Percentiles rank a stretch among this genome's conserved stretches.
Evolutionary conservation across 441 rosid species (phyloP).

Genomic region (Dalechampia spathulata): DNA sequence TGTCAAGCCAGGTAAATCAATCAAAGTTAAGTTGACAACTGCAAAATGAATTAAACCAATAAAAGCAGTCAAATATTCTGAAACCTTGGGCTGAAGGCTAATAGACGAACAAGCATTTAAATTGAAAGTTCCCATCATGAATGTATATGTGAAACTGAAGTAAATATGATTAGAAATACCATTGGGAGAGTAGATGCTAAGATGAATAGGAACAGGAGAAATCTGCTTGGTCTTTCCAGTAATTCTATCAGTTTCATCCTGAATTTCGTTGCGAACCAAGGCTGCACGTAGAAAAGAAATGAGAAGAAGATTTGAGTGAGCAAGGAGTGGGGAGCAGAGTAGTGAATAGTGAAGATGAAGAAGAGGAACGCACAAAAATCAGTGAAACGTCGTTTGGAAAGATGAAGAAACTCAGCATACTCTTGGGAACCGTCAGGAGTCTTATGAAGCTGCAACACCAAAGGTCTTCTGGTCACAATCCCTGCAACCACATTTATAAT

Average conservation of each 20-base stretch:
- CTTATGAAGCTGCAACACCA: constrained; percentile 77
- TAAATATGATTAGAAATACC: constrained; percentile 27
- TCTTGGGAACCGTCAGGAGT: constrained; percentile 53
- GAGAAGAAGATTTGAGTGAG: neutral
- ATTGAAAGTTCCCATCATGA: no score
- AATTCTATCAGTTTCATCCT: constrained; percentile 76
- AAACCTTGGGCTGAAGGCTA: no score
- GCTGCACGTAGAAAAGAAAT: constrained; percentile 26
- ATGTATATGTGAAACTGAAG: no score
- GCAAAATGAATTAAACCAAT: constrained; percentile 19
- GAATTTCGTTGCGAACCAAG: constrained; percentile 70
- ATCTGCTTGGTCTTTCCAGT: constrained; percentile 82
- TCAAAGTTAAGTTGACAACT: constrained; percentile 88
- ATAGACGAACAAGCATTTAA: neutral
- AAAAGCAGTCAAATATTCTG: constrained; percentile 8
- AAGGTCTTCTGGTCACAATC: constrained; percentile 78
- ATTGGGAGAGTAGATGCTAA: constrained; percentile 81
- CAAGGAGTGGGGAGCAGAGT: neutral
- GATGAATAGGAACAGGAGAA: constrained; percentile 85
- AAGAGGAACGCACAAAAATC: constrained; percentile 41
- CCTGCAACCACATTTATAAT: constrained; percentile 41
- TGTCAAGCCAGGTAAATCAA: constrained; percentile 86
- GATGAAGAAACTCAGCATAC: constrained; percentile 79
- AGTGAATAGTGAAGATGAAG: neutral
- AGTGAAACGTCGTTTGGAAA: constrained; percentile 48